Evolutionary conservation across 2,329 filamentous ascomycete species (phyloP).

Genomic region (Fusarium foetens): DNA sequence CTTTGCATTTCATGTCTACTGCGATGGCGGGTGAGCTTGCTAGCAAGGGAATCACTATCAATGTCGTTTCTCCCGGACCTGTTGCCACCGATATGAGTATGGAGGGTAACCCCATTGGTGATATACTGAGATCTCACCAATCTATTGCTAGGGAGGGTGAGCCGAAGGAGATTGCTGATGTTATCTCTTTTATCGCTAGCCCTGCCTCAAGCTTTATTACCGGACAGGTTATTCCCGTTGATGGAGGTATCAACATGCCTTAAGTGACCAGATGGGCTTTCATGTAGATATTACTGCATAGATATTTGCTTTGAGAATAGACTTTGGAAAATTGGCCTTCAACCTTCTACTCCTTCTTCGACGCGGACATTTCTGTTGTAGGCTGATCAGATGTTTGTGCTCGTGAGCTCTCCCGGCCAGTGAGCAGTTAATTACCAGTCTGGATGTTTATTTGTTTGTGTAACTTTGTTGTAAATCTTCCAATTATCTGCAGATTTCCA

Average conservation of each 20-base stretch:
- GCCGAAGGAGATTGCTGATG: neutral
- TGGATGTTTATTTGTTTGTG: fast-evolving
- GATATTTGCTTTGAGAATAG: neutral
- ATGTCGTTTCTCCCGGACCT: constrained; percentile 3
- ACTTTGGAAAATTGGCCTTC: neutral
- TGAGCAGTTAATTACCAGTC: neutral
- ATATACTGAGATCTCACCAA: neutral
- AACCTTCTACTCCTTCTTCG: fast-evolving
- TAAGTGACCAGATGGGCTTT: fast-evolving
- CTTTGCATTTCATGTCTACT: constrained; percentile 13
- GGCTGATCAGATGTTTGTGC: too few relatives aligned
- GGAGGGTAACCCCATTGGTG: constrained; percentile 3
- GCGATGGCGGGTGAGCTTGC: constrained; percentile 10
- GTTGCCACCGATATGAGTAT: constrained; percentile 10
- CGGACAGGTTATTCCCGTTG: constrained; percentile 12
- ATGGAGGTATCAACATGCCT: constrained; percentile 12
- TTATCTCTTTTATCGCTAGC: constrained; percentile 2
- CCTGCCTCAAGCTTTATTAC: constrained; percentile 16
- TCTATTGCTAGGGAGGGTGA: constrained; percentile 9
- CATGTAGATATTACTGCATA: fast-evolving
- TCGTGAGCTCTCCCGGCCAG: fast-evolving
- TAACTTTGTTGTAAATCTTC: too few relatives aligned
- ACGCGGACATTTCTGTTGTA: too few relatives aligned
- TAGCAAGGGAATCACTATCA: constrained; percentile 9
- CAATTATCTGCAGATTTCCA: neutral